Evolutionary conservation across 2,329 filamentous ascomycete species (phyloP), one percentile per base, ranked within the genome.

Genomic region (Diaporthe australafricana): DNA sequence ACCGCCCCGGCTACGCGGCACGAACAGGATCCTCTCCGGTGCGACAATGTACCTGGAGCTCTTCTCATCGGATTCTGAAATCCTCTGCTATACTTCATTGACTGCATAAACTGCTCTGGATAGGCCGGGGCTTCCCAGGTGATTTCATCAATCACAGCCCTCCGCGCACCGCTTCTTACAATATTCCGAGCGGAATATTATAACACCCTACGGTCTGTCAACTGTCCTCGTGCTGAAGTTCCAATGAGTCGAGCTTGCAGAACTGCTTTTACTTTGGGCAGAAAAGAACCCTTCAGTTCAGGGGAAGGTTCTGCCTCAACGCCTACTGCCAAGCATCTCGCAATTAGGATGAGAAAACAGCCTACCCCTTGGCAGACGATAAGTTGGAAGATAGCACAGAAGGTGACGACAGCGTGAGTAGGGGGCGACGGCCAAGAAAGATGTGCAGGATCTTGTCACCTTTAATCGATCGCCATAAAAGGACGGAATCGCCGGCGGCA

Each of bases 401-500:
- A 16, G 17, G 27, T 47, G 11, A 47, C 9, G 27, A 63, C 57
- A 12, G 14, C 30, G 32, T 47, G 17, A 12, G 25, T 22, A 3
- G 40, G 45, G 32, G 11, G 1, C 6, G 40, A 47, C 11, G 14
- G 57, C 57, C 57, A 63, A 63, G 57, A 63, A 27, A 40, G 57
- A 48, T 63, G 27, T 12, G 27, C 57, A 32, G 57, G 12, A 32
- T 32, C 57, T 27, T 25, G 40, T 40, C 56, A 62, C 56, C 30
- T n/a, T 6, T 30, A 30, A 30, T 62, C 14, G 20, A 63, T 63
- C 25, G 9, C 42, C 25, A 11, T 17, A 60, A 62, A 48, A 42
- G 25, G 25, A 22, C 25, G 57, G 45, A 38, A 32, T 63, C 42
- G 57, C 57, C 57, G 57, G 45, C 57, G 57, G 57, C 57, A 63